Evolutionary conservation across 768 basidiomycete genomes (phyloP), one percentile per base, ranked within the genome.

Genomic region (Cubamyces lactineus): DNA sequence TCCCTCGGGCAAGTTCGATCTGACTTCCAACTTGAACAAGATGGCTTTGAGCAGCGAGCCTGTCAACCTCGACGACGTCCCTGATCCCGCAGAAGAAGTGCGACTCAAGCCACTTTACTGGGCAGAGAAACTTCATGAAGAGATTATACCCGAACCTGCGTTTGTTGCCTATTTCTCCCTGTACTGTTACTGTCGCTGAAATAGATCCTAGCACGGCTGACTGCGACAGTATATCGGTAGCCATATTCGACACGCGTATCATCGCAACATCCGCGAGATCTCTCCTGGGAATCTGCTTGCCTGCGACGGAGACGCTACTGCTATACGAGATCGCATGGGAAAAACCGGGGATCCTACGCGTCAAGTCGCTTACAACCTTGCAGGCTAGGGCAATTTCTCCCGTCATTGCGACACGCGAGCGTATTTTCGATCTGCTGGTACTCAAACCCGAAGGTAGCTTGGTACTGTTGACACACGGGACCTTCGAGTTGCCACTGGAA

Each of bases 91-190:
- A 1, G 68, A 68, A 30, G 57, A 63, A 28, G 59, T 42, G 15
- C 62, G 66, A 61, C 87, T 91, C 85, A 85, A 84, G 54, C 82
- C 88, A 1, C 79, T 85, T 0, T 89, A 85, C 69, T 93, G 91
- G 91, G 83, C 88, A 74, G 85, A 92, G 66, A 79, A 75, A 53
- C 64, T 93, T 16, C 72, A 79, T 55, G 77, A 80, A 15, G 79
- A 82, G 55, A 76, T 81, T n/a, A 76, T 86, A 17, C 65, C 78
- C 0, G 70, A 74, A 49, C 69, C 69, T 46, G 82, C 84, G 91
- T 92, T 70, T 76, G 73, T 53, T 26, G 34, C 24, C 59, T 40
- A 62, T 28, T 2, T 5, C 26, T 9, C 30, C n/a, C 15, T 11
- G 11, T 34, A 5, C 3, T 40, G 12, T 3, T 16, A 4, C 1